Conservation (phyloP, 371 early-diverging fungal genomes). For the Mortierella sp. region DNA sequence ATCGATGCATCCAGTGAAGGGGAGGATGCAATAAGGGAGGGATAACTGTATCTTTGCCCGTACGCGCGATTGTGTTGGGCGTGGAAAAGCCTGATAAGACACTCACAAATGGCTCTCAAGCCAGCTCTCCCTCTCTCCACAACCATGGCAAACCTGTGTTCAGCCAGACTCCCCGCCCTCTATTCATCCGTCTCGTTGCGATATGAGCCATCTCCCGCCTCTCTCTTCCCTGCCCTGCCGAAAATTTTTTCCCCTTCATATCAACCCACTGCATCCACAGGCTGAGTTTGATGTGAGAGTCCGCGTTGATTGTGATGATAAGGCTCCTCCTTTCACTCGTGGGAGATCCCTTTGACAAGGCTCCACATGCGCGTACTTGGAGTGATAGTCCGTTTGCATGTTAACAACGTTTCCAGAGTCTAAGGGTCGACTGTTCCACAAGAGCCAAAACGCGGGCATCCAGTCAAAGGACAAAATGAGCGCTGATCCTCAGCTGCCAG, state of each 20-base stretch:
- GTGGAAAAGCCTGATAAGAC: not conserved
- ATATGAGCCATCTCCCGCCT: not conserved
- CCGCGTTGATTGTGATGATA: constrained; percentile 10
- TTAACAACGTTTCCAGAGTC: not conserved
- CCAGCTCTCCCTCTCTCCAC: no score
- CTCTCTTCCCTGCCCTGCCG: no score
- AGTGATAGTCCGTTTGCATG: no score
- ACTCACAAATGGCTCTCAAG: not conserved
- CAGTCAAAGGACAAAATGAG: not conserved
- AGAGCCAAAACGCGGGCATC: constrained; percentile 17
- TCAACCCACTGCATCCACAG: not conserved
- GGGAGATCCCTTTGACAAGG: not conserved
- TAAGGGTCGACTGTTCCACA: not conserved
- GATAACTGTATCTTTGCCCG: no score
- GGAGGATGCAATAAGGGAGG: no score
- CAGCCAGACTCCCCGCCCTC: not conserved
- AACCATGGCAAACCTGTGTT: not conserved
- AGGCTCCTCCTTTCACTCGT: not conserved
- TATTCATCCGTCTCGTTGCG: not conserved
- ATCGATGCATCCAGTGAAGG: no score
- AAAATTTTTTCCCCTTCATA: no score
- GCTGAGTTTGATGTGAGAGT: constrained; percentile 18
- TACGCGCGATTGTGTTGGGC: no score
- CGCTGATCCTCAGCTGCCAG: not conserved
- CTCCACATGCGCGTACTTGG: no score